Evolutionary conservation across 352 stramenopile genomes (phyloP).

Genomic region (Pythium aristosporum): DNA sequence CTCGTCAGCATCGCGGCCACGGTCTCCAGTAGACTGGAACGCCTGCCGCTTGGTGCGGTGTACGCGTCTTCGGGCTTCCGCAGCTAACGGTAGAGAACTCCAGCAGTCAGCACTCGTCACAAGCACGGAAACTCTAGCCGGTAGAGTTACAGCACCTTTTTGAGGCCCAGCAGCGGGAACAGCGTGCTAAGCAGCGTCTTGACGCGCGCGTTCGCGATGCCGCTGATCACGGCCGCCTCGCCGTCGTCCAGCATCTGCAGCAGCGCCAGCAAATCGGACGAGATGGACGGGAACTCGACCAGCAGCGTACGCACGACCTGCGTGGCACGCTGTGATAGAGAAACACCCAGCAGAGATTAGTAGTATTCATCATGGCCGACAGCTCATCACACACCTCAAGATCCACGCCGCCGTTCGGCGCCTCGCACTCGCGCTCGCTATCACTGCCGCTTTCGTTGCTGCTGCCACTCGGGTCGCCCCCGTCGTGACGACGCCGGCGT

Average conservation of each 20-base stretch:
- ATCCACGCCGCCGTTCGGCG: conserved; percentile 5
- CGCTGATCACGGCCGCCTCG: conserved; percentile 70
- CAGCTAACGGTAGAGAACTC: conserved; percentile 4
- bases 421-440: conserved; percentile 5
- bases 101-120: neutral
- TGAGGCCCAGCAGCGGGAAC: conserved; percentile 65
- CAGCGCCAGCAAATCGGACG: conserved; percentile 56
- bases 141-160: conserved; percentile 1
- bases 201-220: conserved; percentile 74
- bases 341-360: neutral
- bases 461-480: neutral
- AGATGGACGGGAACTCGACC: conserved; percentile 62
- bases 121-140: neutral
- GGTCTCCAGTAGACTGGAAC: conserved; percentile 42
- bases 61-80: conserved; percentile 19
- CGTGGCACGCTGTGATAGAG: conserved; percentile 33
- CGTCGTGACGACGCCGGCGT: neutral
- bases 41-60: conserved; percentile 29
- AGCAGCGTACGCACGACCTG: conserved; percentile 56
- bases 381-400: conserved; percentile 3
- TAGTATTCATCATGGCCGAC: neutral
- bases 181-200: conserved; percentile 59
- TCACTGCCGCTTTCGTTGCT: neutral
- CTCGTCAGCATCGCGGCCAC: conserved; percentile 47
- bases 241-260: conserved; percentile 80